Percentiles rank a stretch among this genome's conserved stretches.
These are phyloP conservation scores for Sugiyamaella pinicola DNA, from an alignment of 1,139 yeast genomes.

Conservation along the genomic window DNA sequence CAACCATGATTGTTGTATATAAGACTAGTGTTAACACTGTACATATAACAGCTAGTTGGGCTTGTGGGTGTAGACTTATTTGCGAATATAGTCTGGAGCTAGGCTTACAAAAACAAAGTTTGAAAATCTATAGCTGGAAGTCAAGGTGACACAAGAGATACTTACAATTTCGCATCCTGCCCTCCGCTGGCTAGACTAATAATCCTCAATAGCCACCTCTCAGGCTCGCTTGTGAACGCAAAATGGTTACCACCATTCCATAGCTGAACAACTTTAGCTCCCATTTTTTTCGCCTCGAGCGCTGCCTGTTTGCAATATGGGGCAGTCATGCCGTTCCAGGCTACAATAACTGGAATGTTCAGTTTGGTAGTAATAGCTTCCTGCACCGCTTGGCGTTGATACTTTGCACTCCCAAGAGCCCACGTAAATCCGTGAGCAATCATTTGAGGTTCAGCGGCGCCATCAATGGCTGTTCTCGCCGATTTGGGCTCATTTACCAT, in stretches of 20 bases:
- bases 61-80: no score
- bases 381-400: conserved; percentile 11
- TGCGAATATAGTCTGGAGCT: no score
- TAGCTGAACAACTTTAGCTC: conserved; percentile 4
- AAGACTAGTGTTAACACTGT: no score
- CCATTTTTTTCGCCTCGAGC: conserved; percentile 10
- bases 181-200: neutral
- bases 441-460: conserved; percentile 13
- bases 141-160: neutral
- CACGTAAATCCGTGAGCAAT: conserved; percentile 14
- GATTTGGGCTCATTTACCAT: neutral
- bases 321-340: conserved; percentile 19
- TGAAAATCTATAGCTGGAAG: no score
- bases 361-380: conserved; percentile 10
- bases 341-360: conserved; percentile 11
- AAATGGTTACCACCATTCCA: conserved; percentile 18
- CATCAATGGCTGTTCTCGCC: neutral
- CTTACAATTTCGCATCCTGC: neutral
- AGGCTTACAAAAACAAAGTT: no score
- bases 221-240: conserved; percentile 12
- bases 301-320: conserved; percentile 18
- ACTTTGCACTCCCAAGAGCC: conserved; percentile 11
- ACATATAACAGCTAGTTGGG: no score
- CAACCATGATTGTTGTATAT: no score
- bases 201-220: conserved; percentile 3